These are phyloP conservation scores for Globisporangium iwayamae DNA, from an alignment of 352 stramenopile species.

Conservation along the genomic window DNA sequence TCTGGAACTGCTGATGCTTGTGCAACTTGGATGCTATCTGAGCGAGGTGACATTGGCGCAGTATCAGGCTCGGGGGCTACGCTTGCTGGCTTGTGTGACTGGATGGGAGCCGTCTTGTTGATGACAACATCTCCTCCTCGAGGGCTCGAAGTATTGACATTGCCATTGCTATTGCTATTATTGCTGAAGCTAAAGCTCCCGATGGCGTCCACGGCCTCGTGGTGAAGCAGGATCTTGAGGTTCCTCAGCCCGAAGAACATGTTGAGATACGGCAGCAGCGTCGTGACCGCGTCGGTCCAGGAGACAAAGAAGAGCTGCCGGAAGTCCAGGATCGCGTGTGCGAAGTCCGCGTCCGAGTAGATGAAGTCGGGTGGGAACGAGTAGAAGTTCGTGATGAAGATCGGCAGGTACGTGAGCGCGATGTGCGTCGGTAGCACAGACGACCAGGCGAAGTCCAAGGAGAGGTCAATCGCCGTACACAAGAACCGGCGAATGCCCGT, in stretches of 20 bases:
- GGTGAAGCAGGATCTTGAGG: conserved; percentile 24
- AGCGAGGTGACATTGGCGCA: too few species aligned
- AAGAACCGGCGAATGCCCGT: conserved; percentile 22
- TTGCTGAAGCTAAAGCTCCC: background rate
- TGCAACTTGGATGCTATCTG: background rate
- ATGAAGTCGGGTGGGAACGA: conserved; percentile 14
- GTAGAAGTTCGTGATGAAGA: conserved; percentile 20
- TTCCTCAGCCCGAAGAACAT: conserved; percentile 25
- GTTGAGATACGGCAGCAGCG: conserved; percentile 26
- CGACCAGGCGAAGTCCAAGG: conserved; percentile 27
- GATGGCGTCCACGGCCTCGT: conserved; percentile 3
- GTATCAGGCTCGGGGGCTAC: background rate
- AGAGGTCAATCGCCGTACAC: conserved; percentile 21
- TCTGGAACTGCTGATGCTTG: background rate
- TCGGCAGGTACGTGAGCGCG: conserved; percentile 22
- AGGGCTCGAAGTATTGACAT: background rate
- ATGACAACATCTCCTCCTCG: background rate
- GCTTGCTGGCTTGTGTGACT: background rate
- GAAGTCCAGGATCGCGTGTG: conserved; percentile 22
- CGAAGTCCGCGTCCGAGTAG: conserved; percentile 19
- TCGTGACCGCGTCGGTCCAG: conserved; percentile 19
- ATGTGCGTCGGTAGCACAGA: conserved; percentile 30
- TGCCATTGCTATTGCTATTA: too few species aligned
- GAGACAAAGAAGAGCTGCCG: conserved; percentile 31
- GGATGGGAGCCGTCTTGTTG: background rate